Evolutionary conservation across 176 grass and related monocot genomes (phyloP).

Genomic region (Eleusine coracana): DNA sequence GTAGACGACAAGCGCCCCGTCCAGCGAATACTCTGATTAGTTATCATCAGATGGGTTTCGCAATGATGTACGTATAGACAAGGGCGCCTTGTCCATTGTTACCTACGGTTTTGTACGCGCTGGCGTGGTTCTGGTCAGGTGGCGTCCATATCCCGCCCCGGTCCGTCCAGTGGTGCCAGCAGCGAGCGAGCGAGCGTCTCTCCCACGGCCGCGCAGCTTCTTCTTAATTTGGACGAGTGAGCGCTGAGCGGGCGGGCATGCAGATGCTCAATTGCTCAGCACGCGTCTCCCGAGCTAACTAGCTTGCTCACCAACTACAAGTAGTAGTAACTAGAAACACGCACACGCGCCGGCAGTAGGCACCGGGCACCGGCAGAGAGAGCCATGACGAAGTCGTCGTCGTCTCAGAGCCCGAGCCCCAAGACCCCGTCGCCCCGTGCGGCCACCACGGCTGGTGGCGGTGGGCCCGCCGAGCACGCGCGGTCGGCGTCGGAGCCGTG

Average conservation of each 20-base stretch:
- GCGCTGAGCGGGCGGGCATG: too few relatives aligned
- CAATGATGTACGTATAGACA: background rate
- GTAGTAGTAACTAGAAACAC: background rate
- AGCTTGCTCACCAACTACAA: background rate
- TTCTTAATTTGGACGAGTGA: too few relatives aligned
- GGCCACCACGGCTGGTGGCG: background rate
- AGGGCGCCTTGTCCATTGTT: background rate
- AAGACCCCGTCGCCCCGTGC: conserved; percentile 42
- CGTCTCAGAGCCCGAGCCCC: conserved; percentile 53
- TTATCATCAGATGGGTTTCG: background rate
- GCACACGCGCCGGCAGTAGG: background rate
- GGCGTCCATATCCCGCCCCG: background rate
- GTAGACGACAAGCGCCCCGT: too few relatives aligned
- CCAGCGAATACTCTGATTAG: too few relatives aligned
- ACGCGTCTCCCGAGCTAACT: too few relatives aligned
- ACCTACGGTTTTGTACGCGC: background rate
- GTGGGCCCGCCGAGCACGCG: conserved; percentile 14
- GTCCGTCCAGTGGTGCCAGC: background rate
- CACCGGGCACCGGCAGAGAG: background rate
- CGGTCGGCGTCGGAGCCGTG: conserved; percentile 48
- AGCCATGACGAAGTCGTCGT: conserved; percentile 55
- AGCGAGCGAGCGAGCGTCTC: too few relatives aligned
- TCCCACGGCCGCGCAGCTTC: too few relatives aligned
- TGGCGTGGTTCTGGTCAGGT: too few relatives aligned
- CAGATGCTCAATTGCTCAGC: too few relatives aligned